Conservation (phyloP, 768 basidiomycete genomes). For the Galerina marginata region DNA sequence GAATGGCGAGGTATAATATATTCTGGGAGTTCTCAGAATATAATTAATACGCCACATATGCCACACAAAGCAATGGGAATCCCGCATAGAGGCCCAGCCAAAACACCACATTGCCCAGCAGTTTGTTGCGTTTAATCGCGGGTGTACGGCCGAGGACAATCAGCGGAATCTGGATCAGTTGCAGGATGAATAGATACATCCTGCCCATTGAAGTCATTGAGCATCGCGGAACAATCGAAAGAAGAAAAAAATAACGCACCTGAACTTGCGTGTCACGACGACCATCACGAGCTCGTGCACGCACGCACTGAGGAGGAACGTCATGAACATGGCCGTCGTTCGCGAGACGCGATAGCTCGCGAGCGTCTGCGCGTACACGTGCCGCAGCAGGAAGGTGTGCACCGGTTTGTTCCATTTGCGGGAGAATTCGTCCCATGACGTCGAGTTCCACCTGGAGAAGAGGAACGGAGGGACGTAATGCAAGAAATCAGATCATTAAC, state of each 20-base stretch:
- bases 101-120: conserved; percentile 86
- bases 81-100: conserved; percentile 94
- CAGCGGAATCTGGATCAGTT: conserved; percentile 92
- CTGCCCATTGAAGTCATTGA: conserved; percentile 38
- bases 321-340: conserved; percentile 86
- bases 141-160: conserved; percentile 83
- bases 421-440: conserved; percentile 96
- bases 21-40: not conserved
- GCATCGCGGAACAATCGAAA: not conserved
- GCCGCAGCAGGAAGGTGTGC: conserved; percentile 89
- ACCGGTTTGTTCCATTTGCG: conserved; percentile 99
- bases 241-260: conserved; percentile 48
- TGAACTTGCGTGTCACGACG: conserved; percentile 90
- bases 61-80: conserved; percentile 92
- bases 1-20: not conserved
- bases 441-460: conserved; percentile 85
- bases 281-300: conserved; percentile 97
- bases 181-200: conserved; percentile 82
- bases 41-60: conserved; percentile 48
- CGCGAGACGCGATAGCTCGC: conserved; percentile 75
- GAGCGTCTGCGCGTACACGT: conserved; percentile 93
- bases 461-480: not conserved
- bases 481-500: not conserved
- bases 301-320: conserved; percentile 88
- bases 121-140: conserved; percentile 78